Evolutionary conservation across 1,284 basidiomycete species (phyloP).

Genomic region (Porodaedalea pini): DNA sequence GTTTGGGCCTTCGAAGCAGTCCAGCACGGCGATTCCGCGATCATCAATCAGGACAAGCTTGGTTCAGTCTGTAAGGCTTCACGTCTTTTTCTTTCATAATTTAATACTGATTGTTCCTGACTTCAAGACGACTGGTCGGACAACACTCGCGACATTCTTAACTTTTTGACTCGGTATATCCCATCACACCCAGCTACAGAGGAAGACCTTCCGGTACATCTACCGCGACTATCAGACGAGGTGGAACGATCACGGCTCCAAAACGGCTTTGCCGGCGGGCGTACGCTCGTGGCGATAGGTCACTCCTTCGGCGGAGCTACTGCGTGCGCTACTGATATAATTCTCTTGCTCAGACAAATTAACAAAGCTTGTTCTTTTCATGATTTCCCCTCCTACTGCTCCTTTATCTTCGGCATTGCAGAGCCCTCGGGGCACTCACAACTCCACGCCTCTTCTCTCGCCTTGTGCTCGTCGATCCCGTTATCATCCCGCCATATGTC

Average conservation of each 20-base stretch:
- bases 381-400: not conserved
- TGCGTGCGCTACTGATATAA: conserved; percentile 31
- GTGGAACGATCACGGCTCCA: conserved; percentile 44
- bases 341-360: not conserved
- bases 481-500: conserved; percentile 44
- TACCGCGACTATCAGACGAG: conserved; percentile 25
- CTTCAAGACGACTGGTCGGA: conserved; percentile 46
- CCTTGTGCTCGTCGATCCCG: conserved; percentile 79
- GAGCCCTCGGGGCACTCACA: conserved; percentile 56
- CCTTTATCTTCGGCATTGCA: conserved; percentile 27
- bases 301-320: conserved; percentile 57
- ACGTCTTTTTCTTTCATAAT: not conserved
- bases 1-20: conserved; percentile 55
- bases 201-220: conserved; percentile 11
- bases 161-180: conserved; percentile 45
- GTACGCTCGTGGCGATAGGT: conserved; percentile 45
- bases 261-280: conserved; percentile 37
- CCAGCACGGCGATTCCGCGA: conserved; percentile 51
- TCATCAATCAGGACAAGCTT: conserved; percentile 45
- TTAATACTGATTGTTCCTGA: not conserved
- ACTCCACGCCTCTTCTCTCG: conserved; percentile 68
- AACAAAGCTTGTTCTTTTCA: not conserved
- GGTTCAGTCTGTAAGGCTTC: conserved; percentile 40
- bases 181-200: conserved; percentile 20
- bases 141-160: conserved; percentile 47